Percentiles rank a stretch among this genome's conserved stretches.
Evolutionary conservation across 2,329 filamentous ascomycete genomes (phyloP).

Genomic region (Diaporthe sp.): DNA sequence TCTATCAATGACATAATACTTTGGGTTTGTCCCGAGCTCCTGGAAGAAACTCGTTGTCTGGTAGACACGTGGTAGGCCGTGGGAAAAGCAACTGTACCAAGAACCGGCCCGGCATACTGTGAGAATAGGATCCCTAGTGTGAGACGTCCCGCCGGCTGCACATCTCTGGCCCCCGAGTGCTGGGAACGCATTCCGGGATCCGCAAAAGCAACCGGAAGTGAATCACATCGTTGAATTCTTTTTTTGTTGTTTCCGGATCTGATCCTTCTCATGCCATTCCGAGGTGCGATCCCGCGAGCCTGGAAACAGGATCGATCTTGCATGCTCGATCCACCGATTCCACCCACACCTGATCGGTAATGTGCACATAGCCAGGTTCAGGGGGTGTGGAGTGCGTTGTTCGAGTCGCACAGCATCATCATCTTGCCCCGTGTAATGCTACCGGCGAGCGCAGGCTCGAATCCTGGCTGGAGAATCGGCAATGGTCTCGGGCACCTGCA

Average conservation of each 20-base stretch:
- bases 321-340: constrained; percentile 13
- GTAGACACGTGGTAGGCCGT: constrained; percentile 8
- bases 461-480: constrained; percentile 24
- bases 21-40: not conserved
- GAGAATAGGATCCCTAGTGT: not conserved
- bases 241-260: constrained; percentile 4
- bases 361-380: not conserved
- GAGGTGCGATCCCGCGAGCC: not conserved
- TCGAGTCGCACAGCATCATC: constrained; percentile 21
- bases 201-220: constrained; percentile 5
- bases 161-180: not conserved
- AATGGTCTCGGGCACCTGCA: constrained; percentile 30
- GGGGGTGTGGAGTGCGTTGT: not conserved
- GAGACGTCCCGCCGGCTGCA: constrained; percentile 16
- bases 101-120: not conserved
- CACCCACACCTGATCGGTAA: constrained; percentile 8
- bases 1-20: not conserved
- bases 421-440: constrained; percentile 4
- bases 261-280: not conserved
- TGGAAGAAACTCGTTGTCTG: constrained; percentile 1
- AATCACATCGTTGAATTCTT: not conserved
- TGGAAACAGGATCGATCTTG: constrained; percentile 25
- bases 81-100: constrained; percentile 7
- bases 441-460: not conserved
- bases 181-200: constrained; percentile 5